Base-by-base conservation (phyloP, 2,329 filamentous ascomycete species). In the Incumbomyces delicatus region DNA sequence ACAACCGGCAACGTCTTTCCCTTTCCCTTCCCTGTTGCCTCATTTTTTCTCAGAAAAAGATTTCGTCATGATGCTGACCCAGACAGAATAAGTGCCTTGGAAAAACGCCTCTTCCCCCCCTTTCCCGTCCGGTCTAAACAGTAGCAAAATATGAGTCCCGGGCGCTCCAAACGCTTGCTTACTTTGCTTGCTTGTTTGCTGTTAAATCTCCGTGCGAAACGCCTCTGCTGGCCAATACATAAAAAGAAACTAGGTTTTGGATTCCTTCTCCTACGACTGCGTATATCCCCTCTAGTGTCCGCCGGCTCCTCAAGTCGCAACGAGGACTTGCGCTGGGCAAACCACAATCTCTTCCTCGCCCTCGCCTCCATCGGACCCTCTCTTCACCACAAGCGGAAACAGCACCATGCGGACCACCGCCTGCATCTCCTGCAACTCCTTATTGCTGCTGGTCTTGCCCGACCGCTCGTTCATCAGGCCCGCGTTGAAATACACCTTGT, bases 261-360 rank as follows among this genome's bases (percentile, higher is more conserved):
- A n/a, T n/a, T 63, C 46, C 59, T 12, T 43, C 64, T 50, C 64
- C 67, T 50, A 63, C 59, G 34, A 62, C 60, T 50, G 22, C 22
- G 8, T 63, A 65, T 38, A 66, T 68, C 14, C 48, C 66, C 63
- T 48, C 59, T 63, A 58, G 68, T 63, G 57, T 63, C 36, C 66
- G 64, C 22, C 22, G 22, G 22, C 22, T 27, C 8, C 5, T 8
- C 8, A 4, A 27, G 22, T 8, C 8, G 83, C 84, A 36, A 95
- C 78, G 50, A 96, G 77, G 31, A 98, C 92, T 65, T 96, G 90
- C 6, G 94, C 92, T 8, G 90, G 90, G 61, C 85, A 94, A 37
- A 98, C 87, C 39, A 96, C 89, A 53, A 94, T 87, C 72, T 96
- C 89, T 56, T 95, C 88, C 46, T 95, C 87, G 46, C 89, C 90